phyloP scores from a whole-genome alignment of 768 basidiomycete species.

The Naganishia antarctica region DNA sequence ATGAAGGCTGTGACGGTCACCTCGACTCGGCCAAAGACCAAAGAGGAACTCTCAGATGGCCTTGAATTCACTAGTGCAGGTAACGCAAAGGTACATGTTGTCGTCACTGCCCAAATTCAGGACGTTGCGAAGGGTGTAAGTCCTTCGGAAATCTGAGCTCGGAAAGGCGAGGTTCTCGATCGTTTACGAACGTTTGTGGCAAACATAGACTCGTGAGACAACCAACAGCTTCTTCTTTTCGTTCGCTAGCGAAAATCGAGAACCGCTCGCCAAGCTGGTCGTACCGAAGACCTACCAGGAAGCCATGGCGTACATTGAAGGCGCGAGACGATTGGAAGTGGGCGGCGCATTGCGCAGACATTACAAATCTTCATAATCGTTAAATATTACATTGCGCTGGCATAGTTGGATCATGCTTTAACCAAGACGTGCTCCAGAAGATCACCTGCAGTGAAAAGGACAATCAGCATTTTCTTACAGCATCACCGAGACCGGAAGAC shows the following conservation, averaged over 20 bases:
- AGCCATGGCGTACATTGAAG: slow-evolving; percentile 80
- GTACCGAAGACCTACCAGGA: slow-evolving; percentile 53
- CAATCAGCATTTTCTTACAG: slow-evolving; percentile 1
- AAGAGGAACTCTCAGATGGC: slow-evolving; percentile 16
- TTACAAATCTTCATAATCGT: slow-evolving; percentile 32
- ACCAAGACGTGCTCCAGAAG: slow-evolving; percentile 8
- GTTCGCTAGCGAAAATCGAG: slow-evolving; percentile 31
- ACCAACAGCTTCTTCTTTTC: slow-evolving; percentile 40
- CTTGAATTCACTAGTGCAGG: slow-evolving; percentile 34
- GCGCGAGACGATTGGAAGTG: slow-evolving; percentile 64
- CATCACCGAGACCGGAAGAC: neutral
- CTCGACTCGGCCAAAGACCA: slow-evolving; percentile 51
- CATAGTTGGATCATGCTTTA: neutral
- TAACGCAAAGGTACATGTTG: slow-evolving; percentile 47
- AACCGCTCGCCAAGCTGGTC: slow-evolving; percentile 41
- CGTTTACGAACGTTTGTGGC: neutral
- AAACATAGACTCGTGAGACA: slow-evolving; percentile 16
- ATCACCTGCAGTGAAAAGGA: neutral
- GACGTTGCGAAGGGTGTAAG: slow-evolving; percentile 63
- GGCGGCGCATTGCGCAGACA: slow-evolving; percentile 62
- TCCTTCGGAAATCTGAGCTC: slow-evolving; percentile 20
- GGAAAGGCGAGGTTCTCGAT: neutral
- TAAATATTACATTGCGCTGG: neutral
- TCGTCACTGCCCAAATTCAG: slow-evolving; percentile 49
- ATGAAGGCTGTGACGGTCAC: slow-evolving; percentile 67